Evolutionary conservation across 1,284 basidiomycete species (phyloP).

Genomic region (Rhodotorula sp.): DNA sequence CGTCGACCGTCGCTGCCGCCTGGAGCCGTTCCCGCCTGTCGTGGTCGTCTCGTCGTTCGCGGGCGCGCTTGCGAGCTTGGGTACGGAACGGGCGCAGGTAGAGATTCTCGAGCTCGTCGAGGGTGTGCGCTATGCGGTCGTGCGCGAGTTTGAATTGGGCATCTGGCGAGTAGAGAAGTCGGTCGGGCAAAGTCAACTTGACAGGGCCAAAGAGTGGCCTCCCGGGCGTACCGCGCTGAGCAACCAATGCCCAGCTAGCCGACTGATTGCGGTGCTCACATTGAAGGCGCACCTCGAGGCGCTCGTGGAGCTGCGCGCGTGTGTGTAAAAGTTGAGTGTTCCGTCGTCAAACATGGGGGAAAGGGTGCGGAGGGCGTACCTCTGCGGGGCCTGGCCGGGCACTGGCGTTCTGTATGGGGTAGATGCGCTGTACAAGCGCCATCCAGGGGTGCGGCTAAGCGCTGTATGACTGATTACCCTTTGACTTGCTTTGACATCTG

Average conservation of each 20-base stretch:
- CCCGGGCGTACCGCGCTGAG: too few relatives aligned
- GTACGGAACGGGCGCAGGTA: slow-evolving; percentile 4
- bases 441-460: too few relatives aligned
- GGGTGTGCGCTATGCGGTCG: not conserved
- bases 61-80: not conserved
- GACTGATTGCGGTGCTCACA: not conserved
- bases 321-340: not conserved
- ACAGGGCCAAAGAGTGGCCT: too few relatives aligned
- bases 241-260: too few relatives aligned
- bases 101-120: slow-evolving; percentile 4
- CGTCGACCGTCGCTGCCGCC: not conserved
- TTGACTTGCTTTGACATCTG: too few relatives aligned
- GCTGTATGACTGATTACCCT: too few relatives aligned
- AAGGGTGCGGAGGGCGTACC: too few relatives aligned
- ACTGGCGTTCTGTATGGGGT: too few relatives aligned
- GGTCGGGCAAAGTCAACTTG: not conserved
- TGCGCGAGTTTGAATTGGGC: slow-evolving; percentile 6
- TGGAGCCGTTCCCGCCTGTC: not conserved
- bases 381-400: too few relatives aligned
- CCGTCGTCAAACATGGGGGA: not conserved
- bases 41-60: not conserved
- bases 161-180: not conserved
- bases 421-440: too few relatives aligned
- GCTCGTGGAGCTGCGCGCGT: not conserved
- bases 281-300: not conserved